Evolutionary conservation across 495 filamentous ascomycete genomes (phyloP).

Genomic region (Neurospora sp.): DNA sequence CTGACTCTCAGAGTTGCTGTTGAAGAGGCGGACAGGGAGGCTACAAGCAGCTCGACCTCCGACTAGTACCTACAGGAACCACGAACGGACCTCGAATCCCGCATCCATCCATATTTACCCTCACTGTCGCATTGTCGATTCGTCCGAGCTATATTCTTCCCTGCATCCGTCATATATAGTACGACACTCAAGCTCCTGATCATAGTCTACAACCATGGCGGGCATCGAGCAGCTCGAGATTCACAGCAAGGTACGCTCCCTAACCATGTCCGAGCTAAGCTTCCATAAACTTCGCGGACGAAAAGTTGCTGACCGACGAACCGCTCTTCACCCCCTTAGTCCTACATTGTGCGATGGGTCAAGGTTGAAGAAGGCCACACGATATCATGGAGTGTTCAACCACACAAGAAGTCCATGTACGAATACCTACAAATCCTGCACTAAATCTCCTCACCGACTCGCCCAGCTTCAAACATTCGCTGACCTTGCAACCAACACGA

Average conservation of each 20-base stretch:
- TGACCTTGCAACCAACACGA: background rate
- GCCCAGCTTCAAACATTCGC: background rate
- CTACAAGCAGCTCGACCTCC: background rate
- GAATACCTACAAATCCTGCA: background rate
- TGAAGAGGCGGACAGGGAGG: background rate
- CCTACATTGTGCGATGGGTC: constrained; percentile 96
- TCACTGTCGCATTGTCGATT: background rate
- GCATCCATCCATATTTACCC: background rate
- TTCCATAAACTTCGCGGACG: background rate
- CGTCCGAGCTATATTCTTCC: background rate
- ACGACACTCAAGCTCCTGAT: background rate
- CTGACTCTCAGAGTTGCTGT: background rate
- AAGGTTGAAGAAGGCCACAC: constrained; percentile 79
- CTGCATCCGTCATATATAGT: background rate
- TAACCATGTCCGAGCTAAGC: background rate
- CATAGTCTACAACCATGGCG: constrained; percentile 47
- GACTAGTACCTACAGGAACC: background rate
- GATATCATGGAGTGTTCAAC: constrained; percentile 95
- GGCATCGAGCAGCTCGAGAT: constrained; percentile 97
- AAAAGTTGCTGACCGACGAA: background rate
- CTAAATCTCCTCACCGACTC: background rate
- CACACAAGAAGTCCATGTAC: constrained; percentile 89
- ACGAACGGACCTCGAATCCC: background rate
- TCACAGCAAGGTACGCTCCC: constrained; percentile 75
- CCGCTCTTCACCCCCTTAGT: constrained; percentile 39